A percentile compares a stretch with the other conserved stretches of the same genome.
These are phyloP conservation scores for Volvox carteri DNA, from an alignment of 163 green algal species.

Conservation along the genomic window DNA sequence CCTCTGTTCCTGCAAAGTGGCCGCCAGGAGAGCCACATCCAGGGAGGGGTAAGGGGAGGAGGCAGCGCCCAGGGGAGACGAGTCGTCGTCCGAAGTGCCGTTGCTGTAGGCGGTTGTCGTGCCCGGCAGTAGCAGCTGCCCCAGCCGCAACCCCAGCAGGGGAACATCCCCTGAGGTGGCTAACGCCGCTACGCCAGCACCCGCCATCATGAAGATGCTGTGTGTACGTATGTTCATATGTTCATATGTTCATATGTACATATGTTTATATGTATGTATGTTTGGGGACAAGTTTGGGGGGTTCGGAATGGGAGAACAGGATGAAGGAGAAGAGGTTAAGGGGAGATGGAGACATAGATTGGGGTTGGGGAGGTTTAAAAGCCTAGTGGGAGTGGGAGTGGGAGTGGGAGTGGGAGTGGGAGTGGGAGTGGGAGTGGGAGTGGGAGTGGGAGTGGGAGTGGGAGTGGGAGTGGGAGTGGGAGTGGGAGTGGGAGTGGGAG, in stretches of 20 bases:
- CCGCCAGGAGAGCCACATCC: neutral
- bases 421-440: too few species aligned
- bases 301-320: neutral
- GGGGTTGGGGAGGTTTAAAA: too few species aligned
- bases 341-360: neutral
- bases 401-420: too few species aligned
- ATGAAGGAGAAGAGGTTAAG: neutral
- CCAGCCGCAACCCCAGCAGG: constrained; percentile 13
- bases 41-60: neutral
- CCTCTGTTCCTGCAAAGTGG: neutral
- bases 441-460: too few species aligned
- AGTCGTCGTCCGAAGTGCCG: neutral
- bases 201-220: constrained; percentile 24
- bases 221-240: neutral
- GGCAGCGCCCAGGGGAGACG: neutral
- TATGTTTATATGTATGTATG: neutral
- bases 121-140: constrained; percentile 27
- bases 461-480: too few species aligned
- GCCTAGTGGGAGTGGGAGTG: too few species aligned
- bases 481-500: too few species aligned
- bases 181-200: neutral
- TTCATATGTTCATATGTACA: neutral
- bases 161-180: neutral
- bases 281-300: neutral
- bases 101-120: neutral